These are phyloP conservation scores for Vitellaria paradoxa DNA, from an alignment of 179 eudicot species.

Conservation along the genomic window DNA sequence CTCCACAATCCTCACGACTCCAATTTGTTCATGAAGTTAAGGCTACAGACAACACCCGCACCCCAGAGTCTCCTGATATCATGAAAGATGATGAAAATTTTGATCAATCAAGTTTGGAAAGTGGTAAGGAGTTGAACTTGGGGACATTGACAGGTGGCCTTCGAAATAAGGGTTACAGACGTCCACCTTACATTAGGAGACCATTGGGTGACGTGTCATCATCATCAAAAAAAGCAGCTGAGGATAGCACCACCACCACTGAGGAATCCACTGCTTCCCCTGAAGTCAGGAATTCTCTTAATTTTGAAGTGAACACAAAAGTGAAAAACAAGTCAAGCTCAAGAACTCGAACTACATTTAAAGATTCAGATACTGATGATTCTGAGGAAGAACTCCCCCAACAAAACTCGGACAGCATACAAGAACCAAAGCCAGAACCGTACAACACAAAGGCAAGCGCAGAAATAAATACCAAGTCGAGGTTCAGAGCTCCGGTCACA, in stretches of 20 bases:
- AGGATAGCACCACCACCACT: conserved; percentile 23
- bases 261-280: conserved; percentile 20
- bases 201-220: conserved; percentile 25
- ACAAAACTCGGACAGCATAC: conserved; percentile 16
- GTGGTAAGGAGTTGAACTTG: conserved; percentile 44
- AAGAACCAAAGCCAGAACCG: conserved; percentile 14
- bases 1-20: conserved; percentile 23
- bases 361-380: conserved; percentile 36
- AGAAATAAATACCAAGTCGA: conserved; percentile 28
- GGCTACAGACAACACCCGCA: conserved; percentile 4
- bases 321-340: conserved; percentile 17
- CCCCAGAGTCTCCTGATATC: conserved; percentile 18
- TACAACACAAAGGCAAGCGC: conserved; percentile 15
- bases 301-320: conserved; percentile 8
- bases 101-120: conserved; percentile 32
- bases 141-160: conserved; percentile 64
- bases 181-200: conserved; percentile 38
- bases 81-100: conserved; percentile 22
- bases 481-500: conserved; percentile 31
- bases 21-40: conserved; percentile 11
- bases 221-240: conserved; percentile 25
- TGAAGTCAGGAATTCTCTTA: conserved; percentile 19
- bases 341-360: conserved; percentile 16
- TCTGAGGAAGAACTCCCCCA: conserved; percentile 22
- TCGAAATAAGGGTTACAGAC: conserved; percentile 44